Percentiles rank a stretch among this genome's conserved stretches.
Evolutionary conservation across 345 rosid species (phyloP).

Genomic region (Eucalyptus globulus): DNA sequence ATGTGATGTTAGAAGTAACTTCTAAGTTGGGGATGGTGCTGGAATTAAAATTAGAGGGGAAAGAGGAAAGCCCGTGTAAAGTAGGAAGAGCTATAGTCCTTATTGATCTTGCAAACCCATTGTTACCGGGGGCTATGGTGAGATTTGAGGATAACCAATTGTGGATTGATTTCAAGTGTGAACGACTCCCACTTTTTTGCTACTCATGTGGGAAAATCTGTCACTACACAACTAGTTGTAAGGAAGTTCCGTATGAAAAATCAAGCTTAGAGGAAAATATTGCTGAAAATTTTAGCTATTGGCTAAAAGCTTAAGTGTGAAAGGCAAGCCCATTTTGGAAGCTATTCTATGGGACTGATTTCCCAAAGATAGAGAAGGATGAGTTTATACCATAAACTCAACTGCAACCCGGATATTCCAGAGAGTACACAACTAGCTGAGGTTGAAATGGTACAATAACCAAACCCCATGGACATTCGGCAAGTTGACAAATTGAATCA

Average conservation of each 20-base stretch:
- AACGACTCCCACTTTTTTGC: rapidly evolving
- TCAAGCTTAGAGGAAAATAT: neutral
- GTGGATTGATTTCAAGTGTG: neutral
- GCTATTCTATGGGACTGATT: neutral
- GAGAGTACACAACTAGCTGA: neutral
- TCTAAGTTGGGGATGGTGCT: neutral
- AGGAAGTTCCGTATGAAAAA: neutral
- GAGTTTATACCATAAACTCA: neutral
- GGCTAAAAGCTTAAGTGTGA: neutral
- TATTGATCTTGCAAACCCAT: neutral
- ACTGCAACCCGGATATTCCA: too few relatives aligned
- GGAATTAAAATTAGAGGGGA: neutral
- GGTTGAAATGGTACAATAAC: neutral
- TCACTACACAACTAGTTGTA: neutral
- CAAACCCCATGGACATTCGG: neutral
- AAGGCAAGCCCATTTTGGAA: neutral
- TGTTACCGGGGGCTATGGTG: too few relatives aligned
- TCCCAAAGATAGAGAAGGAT: neutral
- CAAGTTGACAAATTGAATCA: neutral
- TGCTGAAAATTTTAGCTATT: neutral
- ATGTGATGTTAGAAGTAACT: neutral
- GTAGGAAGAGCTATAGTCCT: neutral
- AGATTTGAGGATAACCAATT: neutral
- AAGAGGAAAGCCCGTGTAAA: neutral
- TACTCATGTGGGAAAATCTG: neutral